A percentile compares a stretch with the other conserved stretches of the same genome.
Conservation (phyloP, 2,329 filamentous ascomycete genomes). For the Colletotrichum australisinense region DNA sequence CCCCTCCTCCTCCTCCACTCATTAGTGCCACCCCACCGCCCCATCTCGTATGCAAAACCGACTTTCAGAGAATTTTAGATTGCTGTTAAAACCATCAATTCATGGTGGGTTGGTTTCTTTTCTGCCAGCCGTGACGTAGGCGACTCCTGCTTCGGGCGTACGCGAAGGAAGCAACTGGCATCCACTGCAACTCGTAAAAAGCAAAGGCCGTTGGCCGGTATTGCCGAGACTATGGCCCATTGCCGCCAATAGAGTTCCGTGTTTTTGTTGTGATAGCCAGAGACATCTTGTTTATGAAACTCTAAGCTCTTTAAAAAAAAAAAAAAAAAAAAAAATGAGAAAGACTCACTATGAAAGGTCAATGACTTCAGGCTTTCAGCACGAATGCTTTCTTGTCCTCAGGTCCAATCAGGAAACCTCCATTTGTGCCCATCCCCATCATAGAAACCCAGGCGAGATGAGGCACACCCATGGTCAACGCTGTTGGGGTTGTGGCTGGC, state of each 20-base stretch:
- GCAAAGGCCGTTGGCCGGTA: not conserved
- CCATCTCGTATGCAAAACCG: slow-evolving; percentile 34
- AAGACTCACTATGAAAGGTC: not conserved
- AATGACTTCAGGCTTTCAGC: not conserved
- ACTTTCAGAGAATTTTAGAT: slow-evolving; percentile 29
- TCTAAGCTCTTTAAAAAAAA: not conserved
- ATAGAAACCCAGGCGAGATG: not conserved
- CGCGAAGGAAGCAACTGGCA: slow-evolving; percentile 17
- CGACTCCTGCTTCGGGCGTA: slow-evolving; percentile 7
- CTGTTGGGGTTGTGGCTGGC: slow-evolving; percentile 8
- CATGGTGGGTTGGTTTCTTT: not conserved
- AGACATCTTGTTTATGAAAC: not conserved
- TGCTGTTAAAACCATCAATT: slow-evolving; percentile 20
- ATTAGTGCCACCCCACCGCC: slow-evolving; percentile 24
- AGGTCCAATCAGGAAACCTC: slow-evolving; percentile 1
- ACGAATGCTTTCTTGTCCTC: not conserved
- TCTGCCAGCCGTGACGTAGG: slow-evolving; percentile 18
- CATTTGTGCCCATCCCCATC: slow-evolving; percentile 4
- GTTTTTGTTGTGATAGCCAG: not conserved
- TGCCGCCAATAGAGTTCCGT: not conserved
- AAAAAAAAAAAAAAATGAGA: not conserved
- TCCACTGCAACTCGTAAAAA: slow-evolving; percentile 17
- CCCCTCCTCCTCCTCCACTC: slow-evolving; percentile 12
- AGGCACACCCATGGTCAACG: slow-evolving; percentile 1
- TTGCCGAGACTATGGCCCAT: not conserved